Conservation (phyloP, 225 moss, liverwort and hornwort genomes). For the Polytrichum formosum region DNA sequence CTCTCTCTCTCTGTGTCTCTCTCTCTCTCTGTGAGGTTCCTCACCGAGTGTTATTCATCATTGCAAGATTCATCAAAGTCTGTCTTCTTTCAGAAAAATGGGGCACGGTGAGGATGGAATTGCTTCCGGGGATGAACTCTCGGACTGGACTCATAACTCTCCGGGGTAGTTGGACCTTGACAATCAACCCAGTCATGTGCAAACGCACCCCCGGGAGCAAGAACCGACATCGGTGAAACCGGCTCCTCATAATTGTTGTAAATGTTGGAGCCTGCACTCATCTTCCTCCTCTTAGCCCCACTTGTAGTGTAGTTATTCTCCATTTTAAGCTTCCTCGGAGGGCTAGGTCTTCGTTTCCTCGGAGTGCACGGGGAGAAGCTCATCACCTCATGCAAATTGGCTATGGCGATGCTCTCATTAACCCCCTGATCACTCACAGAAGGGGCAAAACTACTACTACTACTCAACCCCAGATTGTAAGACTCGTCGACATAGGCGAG, state of each 20-base stretch:
- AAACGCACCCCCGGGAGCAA: conserved; percentile 35
- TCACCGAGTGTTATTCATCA: background rate
- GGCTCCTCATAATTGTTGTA: conserved; percentile 15
- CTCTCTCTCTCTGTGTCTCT: too few relatives aligned
- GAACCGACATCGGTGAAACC: conserved; percentile 48
- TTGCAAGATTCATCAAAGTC: background rate
- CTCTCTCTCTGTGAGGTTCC: background rate
- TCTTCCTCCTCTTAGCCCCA: conserved; percentile 17
- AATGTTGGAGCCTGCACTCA: background rate
- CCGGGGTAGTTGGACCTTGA: conserved; percentile 45
- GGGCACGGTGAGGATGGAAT: conserved; percentile 40
- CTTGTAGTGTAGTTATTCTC: conserved; percentile 7
- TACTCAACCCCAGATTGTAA: too few relatives aligned
- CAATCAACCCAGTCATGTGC: conserved; percentile 33
- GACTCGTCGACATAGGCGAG: conserved; percentile 10
- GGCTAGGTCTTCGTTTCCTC: conserved; percentile 11
- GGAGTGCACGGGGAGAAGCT: conserved; percentile 36
- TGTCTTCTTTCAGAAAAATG: conserved; percentile 30
- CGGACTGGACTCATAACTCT: conserved; percentile 35
- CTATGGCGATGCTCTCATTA: conserved; percentile 4
- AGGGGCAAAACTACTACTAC: conserved; percentile 26
- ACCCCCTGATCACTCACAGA: conserved; percentile 24
- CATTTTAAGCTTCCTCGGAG: conserved; percentile 7
- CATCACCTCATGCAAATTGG: conserved; percentile 10
- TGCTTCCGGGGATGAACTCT: conserved; percentile 55